phyloP scores from a whole-genome alignment of 2,329 filamentous ascomycete genomes.

The Massarina eburnea region DNA sequence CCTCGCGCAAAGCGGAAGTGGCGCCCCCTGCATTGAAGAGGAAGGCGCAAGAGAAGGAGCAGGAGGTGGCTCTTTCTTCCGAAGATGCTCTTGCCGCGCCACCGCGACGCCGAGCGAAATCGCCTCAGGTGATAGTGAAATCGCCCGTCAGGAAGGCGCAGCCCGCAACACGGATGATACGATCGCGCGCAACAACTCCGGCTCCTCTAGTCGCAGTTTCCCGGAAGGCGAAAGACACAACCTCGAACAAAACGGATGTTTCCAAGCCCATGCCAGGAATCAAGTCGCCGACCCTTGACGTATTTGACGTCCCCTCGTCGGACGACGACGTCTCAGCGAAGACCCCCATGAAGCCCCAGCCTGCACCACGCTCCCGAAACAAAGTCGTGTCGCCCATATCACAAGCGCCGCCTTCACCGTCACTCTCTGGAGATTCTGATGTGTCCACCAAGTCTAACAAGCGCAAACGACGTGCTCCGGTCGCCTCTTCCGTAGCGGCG shows the following conservation, averaged over 20 bases:
- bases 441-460: slow-evolving; percentile 33
- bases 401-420: slow-evolving; percentile 8
- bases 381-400: slow-evolving; percentile 7
- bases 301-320: slow-evolving; percentile 31
- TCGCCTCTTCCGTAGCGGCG: slow-evolving; percentile 14
- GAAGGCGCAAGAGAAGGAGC: neutral
- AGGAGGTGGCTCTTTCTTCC: neutral
- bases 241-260: slow-evolving; percentile 4
- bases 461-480: slow-evolving; percentile 32
- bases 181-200: slow-evolving; percentile 18
- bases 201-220: neutral
- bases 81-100: neutral
- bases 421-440: slow-evolving; percentile 23
- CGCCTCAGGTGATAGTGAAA: neutral
- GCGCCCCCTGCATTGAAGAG: neutral
- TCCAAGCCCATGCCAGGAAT: slow-evolving; percentile 9
- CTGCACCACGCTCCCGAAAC: slow-evolving; percentile 5
- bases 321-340: slow-evolving; percentile 25
- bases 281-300: slow-evolving; percentile 13
- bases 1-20: neutral
- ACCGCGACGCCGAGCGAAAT: slow-evolving; percentile 1
- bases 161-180: slow-evolving; percentile 3
- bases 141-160: neutral
- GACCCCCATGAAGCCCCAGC: slow-evolving; percentile 19
- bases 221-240: too few species aligned